Conservation (phyloP, 2,329 filamentous ascomycete species). For the Emericellopsis cladophorae region DNA sequence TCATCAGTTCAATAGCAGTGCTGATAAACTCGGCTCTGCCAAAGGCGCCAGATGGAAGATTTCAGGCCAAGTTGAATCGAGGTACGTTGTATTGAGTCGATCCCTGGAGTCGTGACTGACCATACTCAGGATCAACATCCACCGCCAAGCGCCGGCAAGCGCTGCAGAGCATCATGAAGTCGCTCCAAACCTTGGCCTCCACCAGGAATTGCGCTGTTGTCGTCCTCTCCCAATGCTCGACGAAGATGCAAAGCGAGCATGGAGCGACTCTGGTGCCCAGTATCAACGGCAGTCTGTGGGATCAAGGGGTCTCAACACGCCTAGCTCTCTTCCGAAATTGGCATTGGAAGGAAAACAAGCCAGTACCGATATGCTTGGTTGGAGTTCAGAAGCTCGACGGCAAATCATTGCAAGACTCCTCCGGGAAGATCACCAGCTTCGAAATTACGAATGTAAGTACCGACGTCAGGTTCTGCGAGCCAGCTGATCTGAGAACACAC, state of each 20-base stretch:
- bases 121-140: conserved; percentile 17
- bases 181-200: conserved; percentile 64
- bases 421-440: conserved; percentile 35
- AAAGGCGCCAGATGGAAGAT: conserved; percentile 31
- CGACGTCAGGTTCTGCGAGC: not conserved
- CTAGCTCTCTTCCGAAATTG: conserved; percentile 73
- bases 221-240: conserved; percentile 67
- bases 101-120: not conserved
- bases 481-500: conserved; percentile 4
- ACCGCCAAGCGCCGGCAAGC: conserved; percentile 34
- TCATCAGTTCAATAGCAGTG: conserved; percentile 68
- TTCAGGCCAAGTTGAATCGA: conserved; percentile 15
- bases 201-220: conserved; percentile 62
- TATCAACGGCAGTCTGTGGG: conserved; percentile 68
- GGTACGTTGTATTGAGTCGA: not conserved
- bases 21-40: conserved; percentile 69
- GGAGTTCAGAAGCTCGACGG: conserved; percentile 55
- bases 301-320: conserved; percentile 60
- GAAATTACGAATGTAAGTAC: conserved; percentile 29
- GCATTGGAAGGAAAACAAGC: conserved; percentile 34
- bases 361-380: conserved; percentile 41
- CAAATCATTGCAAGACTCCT: conserved; percentile 22
- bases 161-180: conserved; percentile 52
- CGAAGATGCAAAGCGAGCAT: conserved; percentile 57
- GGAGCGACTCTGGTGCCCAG: conserved; percentile 62